Conservation (phyloP, 768 basidiomycete genomes). For the Mrakia blollopis region DNA sequence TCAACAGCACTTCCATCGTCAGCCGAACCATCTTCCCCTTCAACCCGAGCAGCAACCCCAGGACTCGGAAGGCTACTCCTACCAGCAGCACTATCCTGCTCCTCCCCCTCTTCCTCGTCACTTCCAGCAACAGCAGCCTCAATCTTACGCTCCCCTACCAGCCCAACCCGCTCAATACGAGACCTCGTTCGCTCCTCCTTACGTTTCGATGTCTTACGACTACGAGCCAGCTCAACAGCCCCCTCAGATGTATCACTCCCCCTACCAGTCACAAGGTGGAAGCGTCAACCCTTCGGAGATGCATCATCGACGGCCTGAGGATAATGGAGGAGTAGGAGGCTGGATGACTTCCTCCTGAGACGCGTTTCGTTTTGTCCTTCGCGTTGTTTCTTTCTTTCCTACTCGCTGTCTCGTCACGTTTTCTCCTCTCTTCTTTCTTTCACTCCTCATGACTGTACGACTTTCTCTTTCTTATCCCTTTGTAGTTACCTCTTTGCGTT, state of each 20-base stretch:
- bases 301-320: neutral
- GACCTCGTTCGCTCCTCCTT: neutral
- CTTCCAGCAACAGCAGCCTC: neutral
- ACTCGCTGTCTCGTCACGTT: neutral
- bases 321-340: neutral
- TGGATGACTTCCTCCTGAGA: neutral
- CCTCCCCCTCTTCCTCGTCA: neutral
- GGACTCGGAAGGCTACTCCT: neutral
- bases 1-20: neutral
- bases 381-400: neutral
- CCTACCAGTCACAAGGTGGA: too few species aligned
- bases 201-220: too few species aligned
- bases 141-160: too few species aligned
- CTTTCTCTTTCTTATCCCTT: conserved; percentile 41
- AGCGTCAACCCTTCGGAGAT: too few species aligned
- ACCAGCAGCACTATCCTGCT: neutral
- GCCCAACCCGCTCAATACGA: neutral
- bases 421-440: conserved; percentile 64
- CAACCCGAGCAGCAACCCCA: neutral
- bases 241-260: too few species aligned
- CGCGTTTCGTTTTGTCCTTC: neutral
- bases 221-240: too few species aligned
- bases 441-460: conserved; percentile 55
- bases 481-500: too few species aligned
- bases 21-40: neutral